Evolutionary conservation across 352 stramenopile species (phyloP).

Genomic region (Phytophthora cajani): DNA sequence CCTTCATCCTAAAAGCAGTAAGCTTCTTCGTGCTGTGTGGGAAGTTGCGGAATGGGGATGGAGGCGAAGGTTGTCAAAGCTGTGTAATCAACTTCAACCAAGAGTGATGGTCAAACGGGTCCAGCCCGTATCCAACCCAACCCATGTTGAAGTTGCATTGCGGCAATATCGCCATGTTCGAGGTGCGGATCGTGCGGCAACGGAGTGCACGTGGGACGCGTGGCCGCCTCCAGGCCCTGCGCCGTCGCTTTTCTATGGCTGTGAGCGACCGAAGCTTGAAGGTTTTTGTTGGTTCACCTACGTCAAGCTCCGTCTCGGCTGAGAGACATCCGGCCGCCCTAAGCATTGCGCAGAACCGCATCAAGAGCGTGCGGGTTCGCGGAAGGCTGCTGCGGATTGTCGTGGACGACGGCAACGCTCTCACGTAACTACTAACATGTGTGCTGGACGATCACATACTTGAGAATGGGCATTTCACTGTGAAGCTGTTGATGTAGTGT

Average conservation of each 20-base stretch:
- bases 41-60: slow-evolving; percentile 20
- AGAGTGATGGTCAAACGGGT: slow-evolving; percentile 25
- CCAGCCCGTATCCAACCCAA: neutral
- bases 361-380: slow-evolving; percentile 46
- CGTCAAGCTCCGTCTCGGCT: slow-evolving; percentile 1
- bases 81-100: slow-evolving; percentile 29
- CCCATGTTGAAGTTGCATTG: slow-evolving; percentile 13
- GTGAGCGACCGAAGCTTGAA: slow-evolving; percentile 29
- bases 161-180: slow-evolving; percentile 24
- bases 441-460: no score
- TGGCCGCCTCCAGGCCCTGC: slow-evolving; percentile 41
- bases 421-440: slow-evolving; percentile 32
- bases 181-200: slow-evolving; percentile 44
- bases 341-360: slow-evolving; percentile 18
- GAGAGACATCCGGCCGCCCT: slow-evolving; percentile 14
- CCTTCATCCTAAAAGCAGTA: slow-evolving; percentile 15
- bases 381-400: slow-evolving; percentile 38
- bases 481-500: slow-evolving; percentile 27
- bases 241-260: slow-evolving; percentile 32
- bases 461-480: no score
- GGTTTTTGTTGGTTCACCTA: slow-evolving; percentile 13
- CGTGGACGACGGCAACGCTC: slow-evolving; percentile 18
- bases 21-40: slow-evolving; percentile 17
- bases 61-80: neutral
- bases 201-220: slow-evolving; percentile 1